Conservation (phyloP, 768 basidiomycete species). For the Artomyces pyxidatus region DNA sequence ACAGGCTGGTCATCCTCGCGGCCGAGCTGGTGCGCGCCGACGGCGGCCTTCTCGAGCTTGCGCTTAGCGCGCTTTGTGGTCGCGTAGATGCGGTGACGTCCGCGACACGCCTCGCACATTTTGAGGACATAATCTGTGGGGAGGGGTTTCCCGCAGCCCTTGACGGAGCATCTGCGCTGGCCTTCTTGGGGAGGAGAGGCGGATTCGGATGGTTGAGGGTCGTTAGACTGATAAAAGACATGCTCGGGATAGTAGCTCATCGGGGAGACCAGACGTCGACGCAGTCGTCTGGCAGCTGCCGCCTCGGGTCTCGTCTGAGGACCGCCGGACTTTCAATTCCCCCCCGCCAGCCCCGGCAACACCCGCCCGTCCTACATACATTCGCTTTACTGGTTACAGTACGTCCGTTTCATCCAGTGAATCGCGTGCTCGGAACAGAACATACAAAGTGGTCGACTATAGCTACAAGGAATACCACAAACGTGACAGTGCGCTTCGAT, state of each 20-base stretch:
- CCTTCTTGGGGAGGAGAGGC: not conserved
- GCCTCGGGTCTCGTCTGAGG: too few species aligned
- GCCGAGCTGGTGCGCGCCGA: constrained; percentile 9
- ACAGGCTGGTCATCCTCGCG: constrained; percentile 14
- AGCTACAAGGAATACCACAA: too few species aligned
- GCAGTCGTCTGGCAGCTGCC: not conserved
- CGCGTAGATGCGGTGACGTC: constrained; percentile 43
- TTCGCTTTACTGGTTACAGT: too few species aligned
- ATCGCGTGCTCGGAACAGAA: too few species aligned
- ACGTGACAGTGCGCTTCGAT: too few species aligned
- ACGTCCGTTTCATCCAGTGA: too few species aligned
- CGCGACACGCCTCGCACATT: constrained; percentile 48
- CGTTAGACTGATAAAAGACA: constrained; percentile 12
- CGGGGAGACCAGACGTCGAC: constrained; percentile 8
- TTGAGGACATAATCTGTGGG: constrained; percentile 28
- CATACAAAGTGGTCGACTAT: too few species aligned
- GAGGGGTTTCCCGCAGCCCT: constrained; percentile 32
- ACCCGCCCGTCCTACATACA: too few species aligned
- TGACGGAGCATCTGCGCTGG: constrained; percentile 31
- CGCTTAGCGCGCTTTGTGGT: constrained; percentile 41
- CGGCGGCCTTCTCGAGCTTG: constrained; percentile 42
- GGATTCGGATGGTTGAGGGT: not conserved
- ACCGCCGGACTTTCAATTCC: too few species aligned
- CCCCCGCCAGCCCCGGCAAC: too few species aligned
- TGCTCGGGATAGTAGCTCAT: constrained; percentile 19